Conservation (phyloP, 768 basidiomycete genomes). For the Tricholoma hemisulphureum region DNA sequence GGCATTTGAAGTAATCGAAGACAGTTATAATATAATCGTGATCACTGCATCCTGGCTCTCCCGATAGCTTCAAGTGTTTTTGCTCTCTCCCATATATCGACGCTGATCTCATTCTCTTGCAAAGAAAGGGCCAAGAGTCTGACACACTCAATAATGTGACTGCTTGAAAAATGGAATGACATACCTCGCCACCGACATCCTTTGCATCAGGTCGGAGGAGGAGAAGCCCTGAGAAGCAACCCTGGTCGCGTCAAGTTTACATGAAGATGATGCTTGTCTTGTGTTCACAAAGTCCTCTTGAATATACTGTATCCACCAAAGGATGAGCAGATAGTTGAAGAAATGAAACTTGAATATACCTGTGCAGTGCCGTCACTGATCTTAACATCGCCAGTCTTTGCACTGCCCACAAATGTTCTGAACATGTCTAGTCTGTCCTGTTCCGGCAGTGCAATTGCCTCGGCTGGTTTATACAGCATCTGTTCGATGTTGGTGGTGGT, state of each 20-base stretch:
- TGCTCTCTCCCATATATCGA: constrained; percentile 60
- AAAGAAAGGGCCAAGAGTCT: constrained; percentile 65
- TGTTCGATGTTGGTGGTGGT: constrained; percentile 11
- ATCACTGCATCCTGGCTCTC: constrained; percentile 25
- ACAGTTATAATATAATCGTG: background rate
- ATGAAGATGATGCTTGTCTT: constrained; percentile 32
- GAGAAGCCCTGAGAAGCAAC: constrained; percentile 33
- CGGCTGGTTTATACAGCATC: constrained; percentile 49
- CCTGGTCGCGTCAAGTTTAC: constrained; percentile 33
- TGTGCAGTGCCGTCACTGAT: constrained; percentile 57
- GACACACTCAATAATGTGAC: constrained; percentile 5
- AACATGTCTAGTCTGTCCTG: constrained; percentile 51
- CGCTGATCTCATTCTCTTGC: constrained; percentile 54
- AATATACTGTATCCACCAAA: constrained; percentile 49
- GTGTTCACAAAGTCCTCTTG: constrained; percentile 71
- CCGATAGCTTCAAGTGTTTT: constrained; percentile 58
- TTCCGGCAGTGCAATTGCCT: constrained; percentile 45
- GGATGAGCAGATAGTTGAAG: background rate
- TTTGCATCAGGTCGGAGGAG: constrained; percentile 62
- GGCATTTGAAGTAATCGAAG: background rate
- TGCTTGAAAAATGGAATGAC: constrained; percentile 14
- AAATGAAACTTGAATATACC: constrained; percentile 47
- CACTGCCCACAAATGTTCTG: constrained; percentile 58
- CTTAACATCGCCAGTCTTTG: constrained; percentile 54
- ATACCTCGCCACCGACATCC: constrained; percentile 71